phyloP scores from a whole-genome alignment of 1,139 yeast species.

The Saccharomyces hybrid region DNA sequence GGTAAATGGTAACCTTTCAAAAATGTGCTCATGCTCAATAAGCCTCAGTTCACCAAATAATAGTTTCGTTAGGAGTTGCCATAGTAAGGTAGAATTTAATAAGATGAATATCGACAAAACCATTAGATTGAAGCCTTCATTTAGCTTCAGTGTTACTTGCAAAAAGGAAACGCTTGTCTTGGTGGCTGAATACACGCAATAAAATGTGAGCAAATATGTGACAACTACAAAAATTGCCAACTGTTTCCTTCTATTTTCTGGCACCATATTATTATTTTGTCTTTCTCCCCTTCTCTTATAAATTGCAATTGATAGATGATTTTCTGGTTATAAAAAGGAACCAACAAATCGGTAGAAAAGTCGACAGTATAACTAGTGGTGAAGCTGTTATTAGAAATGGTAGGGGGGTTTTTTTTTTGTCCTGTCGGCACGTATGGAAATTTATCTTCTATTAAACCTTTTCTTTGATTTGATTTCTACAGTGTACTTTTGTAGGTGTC shows the following conservation, averaged over 20 bases:
- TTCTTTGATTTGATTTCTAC: not conserved
- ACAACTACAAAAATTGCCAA: conserved; percentile 9
- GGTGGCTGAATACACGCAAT: conserved; percentile 8
- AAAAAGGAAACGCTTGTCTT: conserved; percentile 18
- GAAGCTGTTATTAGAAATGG: not conserved
- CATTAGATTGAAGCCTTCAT: conserved; percentile 38
- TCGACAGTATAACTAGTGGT: not conserved
- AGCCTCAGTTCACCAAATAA: conserved; percentile 72
- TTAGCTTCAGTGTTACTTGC: conserved; percentile 33
- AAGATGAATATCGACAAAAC: conserved; percentile 32
- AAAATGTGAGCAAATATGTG: conserved; percentile 11
- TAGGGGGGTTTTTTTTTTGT: not conserved
- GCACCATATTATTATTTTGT: conserved; percentile 2
- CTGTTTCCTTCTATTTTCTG: conserved; percentile 13
- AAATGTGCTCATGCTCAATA: conserved; percentile 70
- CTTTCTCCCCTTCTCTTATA: not conserved
- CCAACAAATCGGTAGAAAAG: not conserved
- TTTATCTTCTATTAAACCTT: not conserved
- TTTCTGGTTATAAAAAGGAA: not conserved
- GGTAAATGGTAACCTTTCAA: conserved; percentile 61
- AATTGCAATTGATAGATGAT: not conserved
- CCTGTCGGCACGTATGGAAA: not conserved
- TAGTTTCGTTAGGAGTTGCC: conserved; percentile 32
- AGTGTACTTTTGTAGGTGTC: not conserved
- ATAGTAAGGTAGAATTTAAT: conserved; percentile 24